Base-by-base conservation (phyloP, 768 basidiomycete genomes). In the Myochromella boudieri region DNA sequence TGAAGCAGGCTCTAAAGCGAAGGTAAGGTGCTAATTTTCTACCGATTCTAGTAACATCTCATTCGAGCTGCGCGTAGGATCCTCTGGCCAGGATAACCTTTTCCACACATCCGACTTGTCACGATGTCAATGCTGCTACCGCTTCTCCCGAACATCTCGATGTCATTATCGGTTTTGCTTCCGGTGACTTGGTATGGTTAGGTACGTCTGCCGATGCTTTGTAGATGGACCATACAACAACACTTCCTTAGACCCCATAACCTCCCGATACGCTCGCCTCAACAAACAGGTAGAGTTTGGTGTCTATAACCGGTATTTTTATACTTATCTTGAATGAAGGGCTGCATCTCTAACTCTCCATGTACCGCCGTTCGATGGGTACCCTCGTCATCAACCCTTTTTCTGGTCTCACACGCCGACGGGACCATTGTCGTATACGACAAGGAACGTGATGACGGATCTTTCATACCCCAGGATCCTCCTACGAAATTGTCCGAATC, bases 151-250 rank as follows among this genome's bases (percentile, higher is more conserved):
- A 92, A 32, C 81, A 83, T 34, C 67, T 97, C 26, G 95, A 97
- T 58, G 74, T 97, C 5, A 78, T 97, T 48, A 87, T 97, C 57
- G 97, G 95, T 4, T 97, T 97, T 62, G 78, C 74, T 51, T 90
- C 94, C 0, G 97, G 97, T n/a, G 97, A 99, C 68, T 72, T 99
- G 28, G 69, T 98, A 39, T 98, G 97, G 97, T 74, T 98, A 45
- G 95, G 95, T 89, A 52, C 53, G 77, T 63, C 33, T 22, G 7
- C 3, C 15, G 9, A 17, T 12, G 40, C 21, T 34, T 26, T 37
- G 18, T 48, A 6, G 44, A 22, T 36, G 29, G 12, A 56, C 28
- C 48, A 48, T 48, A 24, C 38, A 44, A 48, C 27, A 44, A 49
- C 33, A 7, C 18, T 34, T 24, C 28, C 33, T 20, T 51, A 92